Conservation (phyloP, 768 basidiomycete genomes). For the Xerocomellus amylosporus region DNA sequence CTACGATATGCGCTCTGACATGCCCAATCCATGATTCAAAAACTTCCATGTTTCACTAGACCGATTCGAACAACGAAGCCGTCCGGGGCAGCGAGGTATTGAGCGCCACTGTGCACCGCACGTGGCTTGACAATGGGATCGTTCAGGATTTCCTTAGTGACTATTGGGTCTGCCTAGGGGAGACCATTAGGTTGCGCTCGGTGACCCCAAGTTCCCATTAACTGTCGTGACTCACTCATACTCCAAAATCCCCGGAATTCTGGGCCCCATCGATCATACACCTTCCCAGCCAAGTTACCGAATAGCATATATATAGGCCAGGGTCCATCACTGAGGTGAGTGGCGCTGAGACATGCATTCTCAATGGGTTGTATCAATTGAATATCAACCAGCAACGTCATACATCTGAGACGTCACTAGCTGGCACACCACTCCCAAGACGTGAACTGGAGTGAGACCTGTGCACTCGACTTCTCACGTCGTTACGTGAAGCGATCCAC, state of each 20-base stretch:
- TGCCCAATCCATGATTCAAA: conserved; percentile 17
- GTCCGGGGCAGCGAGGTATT: too few relatives aligned
- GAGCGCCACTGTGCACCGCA: too few relatives aligned
- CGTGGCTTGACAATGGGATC: too few relatives aligned
- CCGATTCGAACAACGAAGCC: neutral
- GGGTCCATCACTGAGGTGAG: neutral
- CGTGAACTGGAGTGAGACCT: neutral
- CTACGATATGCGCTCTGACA: conserved; percentile 23
- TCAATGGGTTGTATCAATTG: neutral
- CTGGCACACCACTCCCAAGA: neutral
- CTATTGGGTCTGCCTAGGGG: too few relatives aligned
- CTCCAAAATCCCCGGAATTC: too few relatives aligned
- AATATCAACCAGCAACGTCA: too few relatives aligned
- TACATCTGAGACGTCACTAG: neutral
- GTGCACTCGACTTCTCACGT: neutral
- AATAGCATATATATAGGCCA: neutral
- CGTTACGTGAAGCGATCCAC: neutral
- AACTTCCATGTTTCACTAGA: neutral
- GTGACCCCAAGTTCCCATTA: too few relatives aligned
- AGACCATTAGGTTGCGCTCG: too few relatives aligned
- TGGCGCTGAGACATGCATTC: neutral
- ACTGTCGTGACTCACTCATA: too few relatives aligned
- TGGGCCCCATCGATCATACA: too few relatives aligned
- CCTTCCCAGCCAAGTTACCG: too few relatives aligned
- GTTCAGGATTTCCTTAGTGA: too few relatives aligned